phyloP scores from a whole-genome alignment of 2,329 filamentous ascomycete genomes.

The Penicillium oxalicum region DNA sequence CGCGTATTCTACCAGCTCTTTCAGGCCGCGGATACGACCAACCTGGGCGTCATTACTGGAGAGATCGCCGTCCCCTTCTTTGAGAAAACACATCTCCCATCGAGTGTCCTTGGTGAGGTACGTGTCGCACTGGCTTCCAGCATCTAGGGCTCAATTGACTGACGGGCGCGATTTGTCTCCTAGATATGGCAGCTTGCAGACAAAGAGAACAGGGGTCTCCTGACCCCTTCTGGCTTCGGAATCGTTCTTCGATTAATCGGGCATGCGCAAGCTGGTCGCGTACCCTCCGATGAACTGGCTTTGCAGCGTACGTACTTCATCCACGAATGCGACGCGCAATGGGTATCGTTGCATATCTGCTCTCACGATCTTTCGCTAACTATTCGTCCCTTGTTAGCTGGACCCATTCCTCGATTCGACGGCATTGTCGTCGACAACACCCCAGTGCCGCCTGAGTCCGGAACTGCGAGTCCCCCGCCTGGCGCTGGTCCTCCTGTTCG shows the following conservation, averaged over 20 bases:
- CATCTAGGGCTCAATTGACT: neutral
- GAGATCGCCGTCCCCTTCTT: slow-evolving; percentile 97
- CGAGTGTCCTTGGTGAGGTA: slow-evolving; percentile 81
- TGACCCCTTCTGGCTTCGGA: slow-evolving; percentile 89
- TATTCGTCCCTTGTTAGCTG: slow-evolving; percentile 42
- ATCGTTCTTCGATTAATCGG: slow-evolving; percentile 90
- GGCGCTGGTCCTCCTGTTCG: slow-evolving; percentile 61
- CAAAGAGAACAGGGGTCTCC: slow-evolving; percentile 87
- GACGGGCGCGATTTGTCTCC: slow-evolving; percentile 5
- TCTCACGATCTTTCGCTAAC: slow-evolving; percentile 1
- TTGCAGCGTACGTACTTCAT: slow-evolving; percentile 56
- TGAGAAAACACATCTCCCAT: slow-evolving; percentile 85
- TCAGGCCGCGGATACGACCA: slow-evolving; percentile 84
- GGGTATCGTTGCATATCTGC: too few species aligned
- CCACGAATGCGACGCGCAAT: neutral
- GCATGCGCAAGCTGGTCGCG: slow-evolving; percentile 82
- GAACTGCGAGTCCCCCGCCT: slow-evolving; percentile 40
- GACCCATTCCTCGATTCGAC: slow-evolving; percentile 88
- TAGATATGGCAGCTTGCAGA: slow-evolving; percentile 99
- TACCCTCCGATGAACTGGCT: slow-evolving; percentile 74
- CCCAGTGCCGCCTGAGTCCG: slow-evolving; percentile 47
- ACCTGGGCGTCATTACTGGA: slow-evolving; percentile 87
- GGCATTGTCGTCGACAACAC: slow-evolving; percentile 53
- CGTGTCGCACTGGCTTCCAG: slow-evolving; percentile 28
- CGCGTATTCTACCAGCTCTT: slow-evolving; percentile 90